Base-by-base conservation (phyloP, 805 yeast species). In the Cyberlindnera japonica region DNA sequence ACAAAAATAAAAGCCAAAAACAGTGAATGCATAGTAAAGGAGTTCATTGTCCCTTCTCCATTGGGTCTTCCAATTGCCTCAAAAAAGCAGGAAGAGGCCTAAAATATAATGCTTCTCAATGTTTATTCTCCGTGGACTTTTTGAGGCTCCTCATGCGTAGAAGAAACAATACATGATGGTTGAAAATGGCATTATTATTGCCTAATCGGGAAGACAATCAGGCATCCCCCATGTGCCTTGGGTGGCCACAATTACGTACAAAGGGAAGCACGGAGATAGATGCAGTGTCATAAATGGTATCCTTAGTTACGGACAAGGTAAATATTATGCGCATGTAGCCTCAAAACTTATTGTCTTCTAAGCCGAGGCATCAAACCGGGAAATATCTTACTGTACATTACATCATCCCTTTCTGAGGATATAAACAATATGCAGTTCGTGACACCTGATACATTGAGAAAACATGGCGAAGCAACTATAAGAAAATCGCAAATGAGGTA, bases 181-280 rank as follows among this genome's bases (percentile, higher is more conserved):
- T 18, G 37, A 35, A 15, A 23, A 39, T 20, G 10, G 22, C 14
- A 35, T 38, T 16, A 29, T 40, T 32, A 40, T 40, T 40, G 16
- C 52, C 52, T 24, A 25, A 39, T 48, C 35, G 31, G 45, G 51
- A 14, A 34, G 8, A 33, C 48, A 49, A 49, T 49, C 43, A 48
- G 28, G 30, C 28, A n/a, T n/a, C n/a, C n/a, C n/a, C n/a, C 28
- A 25, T 7, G 15, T 25, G 11, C n/a, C n/a, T 25, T 13, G 28
- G n/a, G 6, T 7, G 28, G 14, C 15, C 28, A 25, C n/a, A 12
- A 12, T 9, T 7, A 9, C 6, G 28, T n/a, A 25, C 6, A 25
- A 12, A 9, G 28, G 11, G 9, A 25, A 7, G 7, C 14, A 12
- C 14, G 28, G n/a, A n/a, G n/a, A n/a, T n/a, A n/a, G n/a, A n/a